Evolutionary conservation across 768 basidiomycete genomes (phyloP).

Genomic region (Rhodotorula toruloides): DNA sequence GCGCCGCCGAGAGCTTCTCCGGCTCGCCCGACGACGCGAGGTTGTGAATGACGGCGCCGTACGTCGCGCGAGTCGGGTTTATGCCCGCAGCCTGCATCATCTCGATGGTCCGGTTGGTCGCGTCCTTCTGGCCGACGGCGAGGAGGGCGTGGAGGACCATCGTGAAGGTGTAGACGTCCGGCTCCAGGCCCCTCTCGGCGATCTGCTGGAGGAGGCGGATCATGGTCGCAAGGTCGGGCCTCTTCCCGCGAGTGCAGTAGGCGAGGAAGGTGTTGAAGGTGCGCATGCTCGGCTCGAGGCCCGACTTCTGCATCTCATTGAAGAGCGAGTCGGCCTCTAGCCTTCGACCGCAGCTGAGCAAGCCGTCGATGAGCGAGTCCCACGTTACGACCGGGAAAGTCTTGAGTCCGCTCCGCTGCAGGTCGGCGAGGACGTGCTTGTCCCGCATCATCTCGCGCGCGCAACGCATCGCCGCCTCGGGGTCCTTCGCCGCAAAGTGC

Average conservation of each 20-base stretch:
- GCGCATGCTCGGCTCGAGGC: conserved; percentile 64
- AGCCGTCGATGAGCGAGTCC: conserved; percentile 68
- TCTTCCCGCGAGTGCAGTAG: conserved; percentile 55
- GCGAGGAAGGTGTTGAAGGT: conserved; percentile 76
- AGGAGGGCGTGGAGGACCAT: conserved; percentile 75
- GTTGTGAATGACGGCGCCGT: conserved; percentile 71
- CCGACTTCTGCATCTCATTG: conserved; percentile 49
- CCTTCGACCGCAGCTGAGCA: conserved; percentile 52
- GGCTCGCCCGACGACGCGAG: conserved; percentile 56
- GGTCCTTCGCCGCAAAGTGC: conserved; percentile 49
- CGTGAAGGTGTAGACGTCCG: conserved; percentile 82
- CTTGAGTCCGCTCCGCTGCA: conserved; percentile 51
- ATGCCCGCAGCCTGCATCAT: conserved; percentile 74
- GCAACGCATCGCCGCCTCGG: conserved; percentile 29
- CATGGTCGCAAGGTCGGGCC: conserved; percentile 60
- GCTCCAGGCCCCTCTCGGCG: conserved; percentile 54
- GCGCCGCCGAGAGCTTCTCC: conserved; percentile 57
- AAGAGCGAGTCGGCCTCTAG: conserved; percentile 50
- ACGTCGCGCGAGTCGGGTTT: conserved; percentile 67
- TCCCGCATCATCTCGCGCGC: conserved; percentile 52
- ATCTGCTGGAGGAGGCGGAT: conserved; percentile 59
- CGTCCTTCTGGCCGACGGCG: conserved; percentile 62
- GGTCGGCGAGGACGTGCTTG: conserved; percentile 56
- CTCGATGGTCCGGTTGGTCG: conserved; percentile 59
- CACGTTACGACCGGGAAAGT: conserved; percentile 49